Evolutionary conservation across 2,329 filamentous ascomycete genomes (phyloP).

Genomic region (Cytospora piceicola): DNA sequence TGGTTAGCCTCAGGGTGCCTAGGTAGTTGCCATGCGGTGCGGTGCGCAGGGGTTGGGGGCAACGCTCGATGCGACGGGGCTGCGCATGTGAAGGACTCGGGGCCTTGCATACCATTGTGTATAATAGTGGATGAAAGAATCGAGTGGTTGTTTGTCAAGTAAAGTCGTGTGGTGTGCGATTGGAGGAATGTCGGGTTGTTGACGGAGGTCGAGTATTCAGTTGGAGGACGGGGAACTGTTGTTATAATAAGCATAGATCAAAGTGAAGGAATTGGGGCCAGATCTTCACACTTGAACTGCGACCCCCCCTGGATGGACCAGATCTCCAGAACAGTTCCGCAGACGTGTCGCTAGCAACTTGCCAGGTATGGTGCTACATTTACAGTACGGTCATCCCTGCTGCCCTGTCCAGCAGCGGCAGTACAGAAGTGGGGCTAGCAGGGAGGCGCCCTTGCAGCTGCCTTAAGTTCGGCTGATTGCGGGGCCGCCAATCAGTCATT

Average conservation of each 20-base stretch:
- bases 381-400: slow-evolving; percentile 7
- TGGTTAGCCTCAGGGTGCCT: neutral
- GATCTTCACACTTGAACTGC: slow-evolving; percentile 9
- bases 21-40: neutral
- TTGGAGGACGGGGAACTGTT: neutral
- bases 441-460: neutral
- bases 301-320: slow-evolving; percentile 19
- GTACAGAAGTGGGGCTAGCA: neutral
- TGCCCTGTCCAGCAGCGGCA: slow-evolving; percentile 3
- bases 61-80: neutral
- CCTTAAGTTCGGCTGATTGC: slow-evolving; percentile 17
- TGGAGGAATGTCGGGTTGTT: slow-evolving; percentile 1
- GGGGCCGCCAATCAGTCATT: slow-evolving; percentile 18
- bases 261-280: slow-evolving; percentile 21
- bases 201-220: slow-evolving; percentile 4
- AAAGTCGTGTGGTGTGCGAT: neutral
- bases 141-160: neutral
- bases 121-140: neutral
- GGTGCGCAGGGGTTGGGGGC: neutral
- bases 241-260: slow-evolving; percentile 6
- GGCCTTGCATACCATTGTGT: slow-evolving; percentile 27
- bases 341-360: slow-evolving; percentile 4
- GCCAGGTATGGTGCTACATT: neutral
- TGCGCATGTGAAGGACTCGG: neutral
- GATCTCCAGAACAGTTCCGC: slow-evolving; percentile 25